Evolutionary conservation across 2,329 filamentous ascomycete genomes (phyloP), one percentile per base, ranked within the genome.

Genomic region (Dothiorella sarmentorum): DNA sequence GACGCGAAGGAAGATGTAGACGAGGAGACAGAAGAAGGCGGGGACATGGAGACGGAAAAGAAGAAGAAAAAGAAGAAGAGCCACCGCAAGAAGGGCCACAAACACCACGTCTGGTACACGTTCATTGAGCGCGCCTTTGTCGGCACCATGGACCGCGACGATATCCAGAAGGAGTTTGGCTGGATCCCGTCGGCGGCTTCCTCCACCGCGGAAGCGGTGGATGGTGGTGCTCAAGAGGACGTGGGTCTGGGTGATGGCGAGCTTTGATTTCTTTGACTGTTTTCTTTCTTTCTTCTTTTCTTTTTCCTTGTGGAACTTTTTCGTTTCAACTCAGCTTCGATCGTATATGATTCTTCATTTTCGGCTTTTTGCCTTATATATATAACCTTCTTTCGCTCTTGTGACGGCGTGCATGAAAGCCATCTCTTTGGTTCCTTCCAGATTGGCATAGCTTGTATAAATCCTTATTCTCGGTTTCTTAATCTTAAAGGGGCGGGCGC

Each of bases 61-160:
- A 75, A 81, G 63, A 79, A 80, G 62, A 76, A 81, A 64, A 78
- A 80, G 56, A 82, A 82, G 67, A 78, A 81, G 58, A 80, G 82
- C 65, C 69, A 73, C 20, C 66, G 71, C 44, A 66, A 72, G 57
- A 71, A 73, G 51, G 71, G 67, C 53, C 67, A 69, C 24, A 70
- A 69, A 20, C 87, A 88, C 69, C 85, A 87, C 70, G 78, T 85
- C 5, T 96, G 91, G 91, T 79, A 86, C 61, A 84, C 87, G 51
- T 96, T 96, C 70, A 76, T 95, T 26, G 73, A 78, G 60, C 85
- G 90, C 58, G 91, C 91, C 0, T 96, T 94, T 75, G 89, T 96
- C 20, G 83, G 85, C 37, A 91, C 87, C 3, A 75, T 89, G 65
- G 80, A 84, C 52, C 76, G 83, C 56, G 80, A 87, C 51, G 85